Evolutionary conservation across 257 asterid species (phyloP), one percentile per base, ranked within the genome.

Genomic region (Jasminum sambac): DNA sequence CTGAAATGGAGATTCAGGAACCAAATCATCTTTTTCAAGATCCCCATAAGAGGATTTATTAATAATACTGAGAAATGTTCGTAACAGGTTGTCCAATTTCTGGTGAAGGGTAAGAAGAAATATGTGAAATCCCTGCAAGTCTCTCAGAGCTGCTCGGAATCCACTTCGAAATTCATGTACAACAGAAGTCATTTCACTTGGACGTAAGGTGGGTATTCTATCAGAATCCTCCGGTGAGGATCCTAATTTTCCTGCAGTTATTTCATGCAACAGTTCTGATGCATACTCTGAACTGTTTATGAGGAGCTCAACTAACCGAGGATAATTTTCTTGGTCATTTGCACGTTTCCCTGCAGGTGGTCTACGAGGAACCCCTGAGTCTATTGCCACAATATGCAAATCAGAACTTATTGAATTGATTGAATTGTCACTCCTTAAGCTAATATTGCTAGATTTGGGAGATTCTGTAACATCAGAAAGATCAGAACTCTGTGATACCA

Each of bases 331-430:
- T 65, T 91, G 96, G 80, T 95, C 99, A 78, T 77, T 88, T 76
- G 89, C 84, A 55, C 97, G 97, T 73, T 95, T 95, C 63, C 96
- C 97, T 21, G 99, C 98, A 55, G 99, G 99, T n/a, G 99, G 99
- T 78, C 94, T 87, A 60, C 99, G 97, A 62, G 99, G 98, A 24
- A 95, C 99, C 74, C 90, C 98, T 24, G 97, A 91, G 76, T 95
- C 99, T 82, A 95, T 95, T 16, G 96, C 98, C 79, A 95, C 95
- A 66, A 91, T 83, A 69, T 85, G 90, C 69, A 79, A 80, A 79
- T 88, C 87, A 24, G 80, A 61, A 73, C 76, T 63, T 21, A 66
- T 67, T 5, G 91, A 40, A 48, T 81, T 96, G 57, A 68, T 78
- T 64, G 86, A 77, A 61, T 80, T 70, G 71, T 83, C 78, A 83